Percentiles rank a stretch among this genome's conserved stretches.
These are phyloP conservation scores for Penicillium sp. DNA, from an alignment of 2,329 filamentous ascomycete species.

Conservation along the genomic window DNA sequence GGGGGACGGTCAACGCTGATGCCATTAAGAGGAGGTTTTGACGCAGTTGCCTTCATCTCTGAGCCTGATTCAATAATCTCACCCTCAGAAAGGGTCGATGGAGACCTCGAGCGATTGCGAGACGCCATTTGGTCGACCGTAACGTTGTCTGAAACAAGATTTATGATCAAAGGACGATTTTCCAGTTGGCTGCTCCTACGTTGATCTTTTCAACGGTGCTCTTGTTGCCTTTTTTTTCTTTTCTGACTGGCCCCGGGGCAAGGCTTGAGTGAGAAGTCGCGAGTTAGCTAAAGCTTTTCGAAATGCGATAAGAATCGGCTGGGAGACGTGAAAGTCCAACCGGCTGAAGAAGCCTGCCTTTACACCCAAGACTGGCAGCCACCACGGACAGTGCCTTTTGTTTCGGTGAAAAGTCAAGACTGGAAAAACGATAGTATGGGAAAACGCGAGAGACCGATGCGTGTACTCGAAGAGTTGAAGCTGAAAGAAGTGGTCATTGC, in stretches of 20 bases:
- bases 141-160: neutral
- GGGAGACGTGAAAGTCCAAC: slow-evolving; percentile 40
- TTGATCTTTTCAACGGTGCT: too few relatives aligned
- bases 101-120: slow-evolving; percentile 42
- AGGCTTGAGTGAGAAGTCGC: slow-evolving; percentile 23
- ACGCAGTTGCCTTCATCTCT: slow-evolving; percentile 77
- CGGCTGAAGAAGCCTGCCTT: slow-evolving; percentile 33
- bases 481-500: too few relatives aligned
- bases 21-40: slow-evolving; percentile 68
- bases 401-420: slow-evolving; percentile 1
- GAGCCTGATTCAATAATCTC: slow-evolving; percentile 72
- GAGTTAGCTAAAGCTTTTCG: slow-evolving; percentile 35
- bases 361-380: slow-evolving; percentile 25
- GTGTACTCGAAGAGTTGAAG: too few relatives aligned
- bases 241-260: slow-evolving; percentile 15
- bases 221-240: neutral
- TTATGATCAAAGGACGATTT: neutral
- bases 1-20: slow-evolving; percentile 85
- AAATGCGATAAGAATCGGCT: slow-evolving; percentile 14
- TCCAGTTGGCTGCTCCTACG: neutral
- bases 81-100: slow-evolving; percentile 72
- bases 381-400: slow-evolving; percentile 17
- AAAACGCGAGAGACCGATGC: too few relatives aligned
- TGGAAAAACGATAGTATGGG: neutral
- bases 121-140: slow-evolving; percentile 41